A percentile compares a stretch with the other conserved stretches of the same genome.
Evolutionary conservation across 2,329 filamentous ascomycete genomes (phyloP).

Genomic region (Clonostachys rosea): DNA sequence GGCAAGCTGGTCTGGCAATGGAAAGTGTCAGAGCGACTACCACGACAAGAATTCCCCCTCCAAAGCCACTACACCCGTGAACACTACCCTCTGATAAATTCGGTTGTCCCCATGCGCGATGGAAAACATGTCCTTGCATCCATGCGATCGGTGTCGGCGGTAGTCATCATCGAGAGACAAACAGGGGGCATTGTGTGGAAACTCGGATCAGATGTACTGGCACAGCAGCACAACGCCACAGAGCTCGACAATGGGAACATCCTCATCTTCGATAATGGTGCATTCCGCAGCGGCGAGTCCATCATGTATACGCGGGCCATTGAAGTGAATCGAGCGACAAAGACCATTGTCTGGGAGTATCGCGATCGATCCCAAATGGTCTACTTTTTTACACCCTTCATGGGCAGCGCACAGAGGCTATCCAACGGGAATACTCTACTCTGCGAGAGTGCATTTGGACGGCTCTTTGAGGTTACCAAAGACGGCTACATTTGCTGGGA

Average conservation of each 20-base stretch:
- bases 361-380: constrained; percentile 17
- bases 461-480: constrained; percentile 15
- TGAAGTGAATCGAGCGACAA: constrained; percentile 12
- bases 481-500: constrained; percentile 20
- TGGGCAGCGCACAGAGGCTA: constrained; percentile 19
- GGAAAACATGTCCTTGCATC: constrained; percentile 19
- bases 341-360: constrained; percentile 19
- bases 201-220: constrained; percentile 11
- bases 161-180: constrained; percentile 16
- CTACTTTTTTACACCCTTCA: constrained; percentile 21
- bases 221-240: constrained; percentile 21
- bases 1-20: constrained; percentile 17
- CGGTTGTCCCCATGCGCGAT: constrained; percentile 16
- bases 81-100: constrained; percentile 22
- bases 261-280: constrained; percentile 20
- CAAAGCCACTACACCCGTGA: constrained; percentile 20
- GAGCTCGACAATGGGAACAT: constrained; percentile 21
- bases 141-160: constrained; percentile 16
- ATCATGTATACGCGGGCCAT: constrained; percentile 17
- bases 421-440: constrained; percentile 17
- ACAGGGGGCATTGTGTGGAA: constrained; percentile 20
- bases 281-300: constrained; percentile 18
- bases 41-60: constrained; percentile 15
- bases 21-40: constrained; percentile 17
- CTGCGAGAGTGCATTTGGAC: constrained; percentile 17